Evolutionary conservation across 345 rosid species (phyloP).

Genomic region (Sonneratia caseolaris): DNA sequence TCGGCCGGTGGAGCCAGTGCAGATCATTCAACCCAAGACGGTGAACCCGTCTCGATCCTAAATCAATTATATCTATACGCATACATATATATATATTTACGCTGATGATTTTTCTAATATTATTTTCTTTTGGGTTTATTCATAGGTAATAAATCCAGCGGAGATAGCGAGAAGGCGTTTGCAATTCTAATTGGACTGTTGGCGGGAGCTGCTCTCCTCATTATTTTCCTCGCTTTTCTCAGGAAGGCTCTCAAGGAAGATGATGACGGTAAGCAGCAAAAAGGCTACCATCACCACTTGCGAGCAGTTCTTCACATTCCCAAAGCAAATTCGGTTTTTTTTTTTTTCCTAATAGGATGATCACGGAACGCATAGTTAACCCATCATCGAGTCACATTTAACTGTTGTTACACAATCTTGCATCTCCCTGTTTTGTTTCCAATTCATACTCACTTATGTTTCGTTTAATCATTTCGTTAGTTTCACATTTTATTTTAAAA

Average conservation of each 20-base stretch:
- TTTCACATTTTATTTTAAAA: too few species aligned
- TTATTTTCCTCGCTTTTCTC: conserved; percentile 57
- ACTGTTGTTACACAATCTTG: too few species aligned
- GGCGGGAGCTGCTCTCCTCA: conserved; percentile 66
- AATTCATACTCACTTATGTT: too few species aligned
- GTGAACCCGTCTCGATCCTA: conserved; percentile 15
- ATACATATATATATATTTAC: not conserved
- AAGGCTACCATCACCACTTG: not conserved
- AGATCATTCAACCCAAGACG: conserved; percentile 16
- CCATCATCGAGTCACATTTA: too few species aligned
- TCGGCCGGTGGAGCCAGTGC: conserved; percentile 24
- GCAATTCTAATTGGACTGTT: conserved; percentile 72
- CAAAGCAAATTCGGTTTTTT: too few species aligned
- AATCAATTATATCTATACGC: too few species aligned
- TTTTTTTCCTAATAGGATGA: too few species aligned
- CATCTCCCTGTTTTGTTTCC: too few species aligned
- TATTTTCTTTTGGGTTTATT: not conserved
- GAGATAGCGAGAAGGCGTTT: conserved; percentile 64
- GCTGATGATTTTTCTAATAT: not conserved
- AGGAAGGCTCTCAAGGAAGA: conserved; percentile 30
- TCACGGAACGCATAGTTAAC: too few species aligned
- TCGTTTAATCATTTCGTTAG: too few species aligned
- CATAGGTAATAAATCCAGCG: conserved; percentile 39
- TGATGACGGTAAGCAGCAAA: conserved; percentile 26
- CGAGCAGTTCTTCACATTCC: too few species aligned